Percentiles rank a stretch among this genome's conserved stretches.
These are phyloP conservation scores for Mortierella sp. DNA, from an alignment of 371 early-diverging fungal genomes.

Conservation along the genomic window DNA sequence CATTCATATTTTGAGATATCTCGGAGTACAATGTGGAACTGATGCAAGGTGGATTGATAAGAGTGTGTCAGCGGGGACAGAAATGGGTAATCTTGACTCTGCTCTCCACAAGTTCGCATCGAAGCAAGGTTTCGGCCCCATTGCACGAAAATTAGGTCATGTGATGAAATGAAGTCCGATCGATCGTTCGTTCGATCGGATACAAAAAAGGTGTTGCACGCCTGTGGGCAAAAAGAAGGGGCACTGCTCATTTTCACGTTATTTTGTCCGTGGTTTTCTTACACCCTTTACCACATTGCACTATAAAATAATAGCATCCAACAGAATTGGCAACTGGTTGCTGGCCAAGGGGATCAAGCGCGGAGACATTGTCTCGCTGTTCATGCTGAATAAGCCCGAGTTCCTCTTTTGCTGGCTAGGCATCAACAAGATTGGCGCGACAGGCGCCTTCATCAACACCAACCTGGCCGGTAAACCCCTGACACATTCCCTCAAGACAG, in stretches of 20 bases:
- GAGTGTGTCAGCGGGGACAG: background rate
- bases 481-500: conserved; percentile 42
- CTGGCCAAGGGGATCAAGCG: conserved; percentile 40
- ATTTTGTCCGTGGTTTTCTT: background rate
- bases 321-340: conserved; percentile 42
- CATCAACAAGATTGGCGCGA: conserved; percentile 42
- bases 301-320: conserved; percentile 24
- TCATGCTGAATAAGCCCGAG: conserved; percentile 51
- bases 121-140: background rate
- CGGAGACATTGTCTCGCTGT: conserved; percentile 45
- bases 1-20: too few species aligned
- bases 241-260: background rate
- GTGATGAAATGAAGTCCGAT: background rate
- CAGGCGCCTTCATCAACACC: conserved; percentile 51
- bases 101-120: background rate
- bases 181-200: background rate
- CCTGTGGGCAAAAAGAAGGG: background rate
- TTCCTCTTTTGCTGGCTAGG: conserved; percentile 53
- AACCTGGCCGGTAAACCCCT: conserved; percentile 46
- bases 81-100: background rate
- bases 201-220: background rate
- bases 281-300: background rate
- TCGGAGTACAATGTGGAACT: too few species aligned
- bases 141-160: background rate
- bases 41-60: background rate